phyloP scores from a whole-genome alignment of 2,329 filamentous ascomycete species.

The Microthyrium microscopicum region DNA sequence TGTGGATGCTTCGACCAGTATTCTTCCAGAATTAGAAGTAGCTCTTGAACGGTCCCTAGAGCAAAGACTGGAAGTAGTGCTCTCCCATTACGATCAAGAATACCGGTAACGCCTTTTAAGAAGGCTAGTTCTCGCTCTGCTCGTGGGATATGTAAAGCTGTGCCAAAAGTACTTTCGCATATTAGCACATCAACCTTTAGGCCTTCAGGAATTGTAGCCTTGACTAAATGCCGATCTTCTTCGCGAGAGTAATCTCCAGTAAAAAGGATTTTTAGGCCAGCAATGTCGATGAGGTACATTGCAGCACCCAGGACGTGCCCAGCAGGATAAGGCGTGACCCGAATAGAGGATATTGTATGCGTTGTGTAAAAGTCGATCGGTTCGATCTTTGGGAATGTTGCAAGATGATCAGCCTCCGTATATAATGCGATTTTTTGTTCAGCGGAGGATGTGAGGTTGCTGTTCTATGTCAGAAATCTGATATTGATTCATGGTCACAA shows the following conservation, averaged over 20 bases:
- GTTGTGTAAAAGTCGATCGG: slow-evolving; percentile 98
- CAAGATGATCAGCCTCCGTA: slow-evolving; percentile 86
- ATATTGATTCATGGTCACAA: slow-evolving; percentile 13
- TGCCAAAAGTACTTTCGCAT: slow-evolving; percentile 93
- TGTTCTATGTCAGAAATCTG: slow-evolving; percentile 16
- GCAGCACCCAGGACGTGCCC: slow-evolving; percentile 95
- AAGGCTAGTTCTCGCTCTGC: slow-evolving; percentile 81
- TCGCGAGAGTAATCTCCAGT: slow-evolving; percentile 96
- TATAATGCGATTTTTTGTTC: slow-evolving; percentile 57
- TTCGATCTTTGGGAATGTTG: slow-evolving; percentile 86
- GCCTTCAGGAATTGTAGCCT: slow-evolving; percentile 73
- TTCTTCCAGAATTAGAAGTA: slow-evolving; percentile 87
- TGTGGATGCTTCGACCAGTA: slow-evolving; percentile 88
- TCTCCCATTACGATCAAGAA: slow-evolving; percentile 80
- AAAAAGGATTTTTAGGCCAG: slow-evolving; percentile 90
- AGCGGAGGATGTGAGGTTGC: slow-evolving; percentile 46
- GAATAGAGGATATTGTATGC: slow-evolving; percentile 89
- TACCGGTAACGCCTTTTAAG: slow-evolving; percentile 87
- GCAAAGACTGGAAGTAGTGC: slow-evolving; percentile 94
- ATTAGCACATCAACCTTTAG: slow-evolving; percentile 93
- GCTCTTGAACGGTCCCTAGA: slow-evolving; percentile 80
- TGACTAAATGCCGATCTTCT: slow-evolving; percentile 87
- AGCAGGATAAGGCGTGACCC: slow-evolving; percentile 91
- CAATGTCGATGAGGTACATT: slow-evolving; percentile 97
- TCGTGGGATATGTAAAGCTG: slow-evolving; percentile 81